A percentile compares a stretch with the other conserved stretches of the same genome.
These are phyloP conservation scores for Sordaria brevicollis DNA, from an alignment of 495 filamentous ascomycete species.

Conservation along the genomic window DNA sequence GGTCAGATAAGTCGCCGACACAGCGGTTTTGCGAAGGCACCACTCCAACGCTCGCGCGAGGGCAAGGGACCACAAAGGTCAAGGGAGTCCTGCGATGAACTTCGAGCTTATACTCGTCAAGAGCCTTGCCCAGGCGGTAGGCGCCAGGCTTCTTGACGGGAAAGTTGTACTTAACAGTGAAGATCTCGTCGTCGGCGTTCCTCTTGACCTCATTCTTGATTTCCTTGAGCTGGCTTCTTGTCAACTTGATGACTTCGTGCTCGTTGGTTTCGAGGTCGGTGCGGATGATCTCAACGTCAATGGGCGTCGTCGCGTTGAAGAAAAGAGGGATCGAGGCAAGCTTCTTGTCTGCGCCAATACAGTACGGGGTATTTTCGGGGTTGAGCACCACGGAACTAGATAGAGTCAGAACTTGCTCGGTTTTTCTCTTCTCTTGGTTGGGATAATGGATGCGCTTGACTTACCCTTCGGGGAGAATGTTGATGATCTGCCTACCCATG, in stretches of 20 bases:
- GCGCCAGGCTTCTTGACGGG: constrained; percentile 71
- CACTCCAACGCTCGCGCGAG: constrained; percentile 59
- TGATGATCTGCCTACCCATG: constrained; percentile 88
- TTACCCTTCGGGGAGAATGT: constrained; percentile 91
- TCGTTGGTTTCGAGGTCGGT: constrained; percentile 69
- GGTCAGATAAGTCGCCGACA: constrained; percentile 73
- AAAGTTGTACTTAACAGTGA: constrained; percentile 41
- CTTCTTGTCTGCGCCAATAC: constrained; percentile 53
- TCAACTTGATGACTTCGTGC: constrained; percentile 69
- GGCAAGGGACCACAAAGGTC: constrained; percentile 75
- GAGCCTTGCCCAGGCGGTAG: constrained; percentile 72
- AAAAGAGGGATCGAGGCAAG: constrained; percentile 66
- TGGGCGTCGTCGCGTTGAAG: constrained; percentile 85
- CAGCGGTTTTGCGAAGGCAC: constrained; percentile 57
- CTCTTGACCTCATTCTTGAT: constrained; percentile 41
- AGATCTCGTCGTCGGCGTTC: constrained; percentile 39
- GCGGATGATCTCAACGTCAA: constrained; percentile 73
- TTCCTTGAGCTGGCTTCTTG: constrained; percentile 47
- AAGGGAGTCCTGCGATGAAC: constrained; percentile 65
- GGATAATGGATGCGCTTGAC: constrained; percentile 12
- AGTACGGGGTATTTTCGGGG: constrained; percentile 64
- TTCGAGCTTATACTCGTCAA: constrained; percentile 88
- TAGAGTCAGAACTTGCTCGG: constrained; percentile 5
- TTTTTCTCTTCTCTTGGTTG: too few species aligned
- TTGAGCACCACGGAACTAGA: constrained; percentile 78